Evolutionary conservation across 176 grass and related monocot species (phyloP).

Genomic region (Tillandsia fasciculata): DNA sequence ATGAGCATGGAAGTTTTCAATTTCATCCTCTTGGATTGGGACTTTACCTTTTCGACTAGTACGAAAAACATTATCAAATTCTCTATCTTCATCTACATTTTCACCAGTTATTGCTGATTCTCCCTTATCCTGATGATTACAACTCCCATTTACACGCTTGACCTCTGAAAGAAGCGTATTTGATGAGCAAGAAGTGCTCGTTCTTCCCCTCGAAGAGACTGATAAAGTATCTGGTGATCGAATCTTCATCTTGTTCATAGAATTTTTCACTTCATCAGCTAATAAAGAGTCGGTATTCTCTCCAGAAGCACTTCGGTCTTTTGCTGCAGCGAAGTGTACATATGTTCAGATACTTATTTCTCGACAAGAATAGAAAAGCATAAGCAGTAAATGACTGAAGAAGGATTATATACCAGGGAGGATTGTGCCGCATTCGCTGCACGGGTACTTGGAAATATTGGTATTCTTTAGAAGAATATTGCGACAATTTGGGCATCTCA

Average conservation of each 20-base stretch:
- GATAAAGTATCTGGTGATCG: not conserved
- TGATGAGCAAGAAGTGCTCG: not conserved
- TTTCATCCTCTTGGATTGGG: not conserved
- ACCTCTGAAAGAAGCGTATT: not conserved
- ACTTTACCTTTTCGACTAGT: not conserved
- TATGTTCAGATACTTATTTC: not conserved
- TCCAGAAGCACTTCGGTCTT: not conserved
- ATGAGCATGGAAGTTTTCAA: not conserved
- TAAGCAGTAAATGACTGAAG: not conserved
- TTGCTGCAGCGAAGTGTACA: not conserved
- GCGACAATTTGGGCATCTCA: not conserved
- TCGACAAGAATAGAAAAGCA: not conserved
- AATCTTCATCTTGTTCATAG: not conserved
- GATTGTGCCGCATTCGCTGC: not conserved
- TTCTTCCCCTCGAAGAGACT: not conserved
- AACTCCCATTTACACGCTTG: not conserved
- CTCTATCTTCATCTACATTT: not conserved
- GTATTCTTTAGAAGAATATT: not conserved
- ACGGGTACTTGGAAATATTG: not conserved
- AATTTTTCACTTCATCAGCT: not conserved
- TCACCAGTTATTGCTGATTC: no score
- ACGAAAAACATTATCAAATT: not conserved
- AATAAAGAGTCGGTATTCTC: not conserved
- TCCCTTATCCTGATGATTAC: not conserved
- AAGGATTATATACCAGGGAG: not conserved